Percentiles rank a stretch among this genome's conserved stretches.
These are phyloP conservation scores for Fagopyrum tataricum DNA, from an alignment of 148 eudicot species.

Conservation along the genomic window DNA sequence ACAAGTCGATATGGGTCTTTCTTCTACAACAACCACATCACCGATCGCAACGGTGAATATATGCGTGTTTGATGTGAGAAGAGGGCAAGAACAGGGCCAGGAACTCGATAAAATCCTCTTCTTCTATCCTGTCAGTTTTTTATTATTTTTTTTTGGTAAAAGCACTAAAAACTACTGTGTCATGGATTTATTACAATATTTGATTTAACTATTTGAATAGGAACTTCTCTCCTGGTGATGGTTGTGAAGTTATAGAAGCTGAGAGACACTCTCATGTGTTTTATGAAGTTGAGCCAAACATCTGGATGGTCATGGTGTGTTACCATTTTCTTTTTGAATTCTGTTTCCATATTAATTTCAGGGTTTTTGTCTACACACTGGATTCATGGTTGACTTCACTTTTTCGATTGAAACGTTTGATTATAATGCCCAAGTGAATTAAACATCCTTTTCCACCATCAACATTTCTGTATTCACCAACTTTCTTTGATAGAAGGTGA, in stretches of 20 bases:
- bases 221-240: conserved; percentile 91
- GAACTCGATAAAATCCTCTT: conserved; percentile 82
- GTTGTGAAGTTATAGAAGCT: conserved; percentile 96
- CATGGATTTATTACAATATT: too few species aligned
- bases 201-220: conserved; percentile 36
- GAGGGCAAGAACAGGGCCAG: conserved; percentile 88
- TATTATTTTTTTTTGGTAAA: background rate
- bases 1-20: conserved; percentile 50
- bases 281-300: conserved; percentile 86
- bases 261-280: conserved; percentile 92
- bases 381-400: background rate
- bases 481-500: too few species aligned
- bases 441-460: too few species aligned
- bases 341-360: background rate
- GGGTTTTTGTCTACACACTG: background rate
- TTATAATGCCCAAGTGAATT: too few species aligned
- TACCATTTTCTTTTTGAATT: conserved; percentile 9
- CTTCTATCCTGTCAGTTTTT: conserved; percentile 53
- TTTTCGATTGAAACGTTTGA: too few species aligned
- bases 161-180: too few species aligned
- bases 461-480: too few species aligned
- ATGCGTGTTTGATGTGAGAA: conserved; percentile 79
- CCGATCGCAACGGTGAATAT: conserved; percentile 51
- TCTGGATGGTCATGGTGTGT: conserved; percentile 99
- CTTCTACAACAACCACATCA: conserved; percentile 38